phyloP scores from a whole-genome alignment of 1,284 basidiomycete genomes.

The Microbotryomycetes sp. region DNA sequence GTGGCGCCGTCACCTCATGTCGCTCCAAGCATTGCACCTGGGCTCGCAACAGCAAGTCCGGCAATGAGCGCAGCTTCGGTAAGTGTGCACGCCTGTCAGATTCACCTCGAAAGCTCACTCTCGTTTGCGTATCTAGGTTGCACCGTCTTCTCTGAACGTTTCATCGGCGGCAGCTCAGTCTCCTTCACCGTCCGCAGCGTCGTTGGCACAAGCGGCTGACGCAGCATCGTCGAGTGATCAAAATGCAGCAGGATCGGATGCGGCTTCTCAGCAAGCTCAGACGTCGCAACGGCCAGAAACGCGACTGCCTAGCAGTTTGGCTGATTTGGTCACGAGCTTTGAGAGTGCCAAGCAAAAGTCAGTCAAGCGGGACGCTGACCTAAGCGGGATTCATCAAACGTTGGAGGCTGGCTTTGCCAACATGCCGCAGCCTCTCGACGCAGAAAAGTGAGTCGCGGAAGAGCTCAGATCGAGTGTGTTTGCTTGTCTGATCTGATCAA shows the following conservation, averaged over 20 bases:
- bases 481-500: not conserved
- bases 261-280: not conserved
- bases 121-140: not conserved
- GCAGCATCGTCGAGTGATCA: constrained; percentile 24
- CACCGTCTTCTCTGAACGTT: constrained; percentile 22
- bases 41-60: constrained; percentile 17
- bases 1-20: not conserved
- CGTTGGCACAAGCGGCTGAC: constrained; percentile 40
- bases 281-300: constrained; percentile 12
- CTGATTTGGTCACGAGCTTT: constrained; percentile 89
- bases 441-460: constrained; percentile 77
- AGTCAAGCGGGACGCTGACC: constrained; percentile 74
- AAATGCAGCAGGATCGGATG: constrained; percentile 30
- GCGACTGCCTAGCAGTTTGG: constrained; percentile 64
- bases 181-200: constrained; percentile 41
- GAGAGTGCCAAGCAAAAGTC: constrained; percentile 94
- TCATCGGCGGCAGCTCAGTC: constrained; percentile 36
- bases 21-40: constrained; percentile 1
- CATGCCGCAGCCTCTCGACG: constrained; percentile 86
- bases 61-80: constrained; percentile 18
- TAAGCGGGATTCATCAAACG: constrained; percentile 68
- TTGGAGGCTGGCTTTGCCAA: constrained; percentile 82
- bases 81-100: not conserved
- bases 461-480: not conserved
- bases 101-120: constrained; percentile 1